Evolutionary conservation across 805 yeast species (phyloP).

Genomic region (Metschnikowia gruessii): DNA sequence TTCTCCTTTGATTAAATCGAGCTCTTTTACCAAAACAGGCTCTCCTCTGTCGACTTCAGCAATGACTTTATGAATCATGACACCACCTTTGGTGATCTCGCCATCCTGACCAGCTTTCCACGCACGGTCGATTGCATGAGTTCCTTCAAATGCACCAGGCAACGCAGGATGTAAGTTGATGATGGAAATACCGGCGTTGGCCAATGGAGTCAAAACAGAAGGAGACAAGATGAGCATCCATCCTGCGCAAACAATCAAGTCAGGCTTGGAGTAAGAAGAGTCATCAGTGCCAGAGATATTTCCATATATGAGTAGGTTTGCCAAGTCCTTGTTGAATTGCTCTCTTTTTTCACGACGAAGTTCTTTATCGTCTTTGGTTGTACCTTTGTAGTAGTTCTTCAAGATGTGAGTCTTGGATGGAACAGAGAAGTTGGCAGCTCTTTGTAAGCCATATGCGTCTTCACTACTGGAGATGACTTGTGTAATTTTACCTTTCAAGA

Average conservation of each 20-base stretch:
- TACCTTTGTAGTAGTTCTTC: constrained; percentile 67
- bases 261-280: constrained; percentile 53
- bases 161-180: constrained; percentile 95
- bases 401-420: constrained; percentile 72
- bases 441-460: constrained; percentile 79
- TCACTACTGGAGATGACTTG: constrained; percentile 83
- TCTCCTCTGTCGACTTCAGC: constrained; percentile 93
- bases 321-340: constrained; percentile 74
- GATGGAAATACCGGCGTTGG: constrained; percentile 62
- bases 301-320: constrained; percentile 59
- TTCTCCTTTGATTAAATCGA: constrained; percentile 70
- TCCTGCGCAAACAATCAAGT: constrained; percentile 94
- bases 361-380: constrained; percentile 64
- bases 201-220: constrained; percentile 65
- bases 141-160: constrained; percentile 96
- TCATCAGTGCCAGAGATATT: constrained; percentile 31
- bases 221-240: constrained; percentile 94
- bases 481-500: constrained; percentile 53
- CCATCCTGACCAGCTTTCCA: constrained; percentile 94
- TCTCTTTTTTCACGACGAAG: constrained; percentile 62
- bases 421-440: constrained; percentile 70
- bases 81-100: constrained; percentile 72
- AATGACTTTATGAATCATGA: constrained; percentile 96
- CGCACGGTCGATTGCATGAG: constrained; percentile 94
- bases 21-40: constrained; percentile 79